phyloP scores from a whole-genome alignment of 2,329 filamentous ascomycete species.

The Calonectria hongkongensis region DNA sequence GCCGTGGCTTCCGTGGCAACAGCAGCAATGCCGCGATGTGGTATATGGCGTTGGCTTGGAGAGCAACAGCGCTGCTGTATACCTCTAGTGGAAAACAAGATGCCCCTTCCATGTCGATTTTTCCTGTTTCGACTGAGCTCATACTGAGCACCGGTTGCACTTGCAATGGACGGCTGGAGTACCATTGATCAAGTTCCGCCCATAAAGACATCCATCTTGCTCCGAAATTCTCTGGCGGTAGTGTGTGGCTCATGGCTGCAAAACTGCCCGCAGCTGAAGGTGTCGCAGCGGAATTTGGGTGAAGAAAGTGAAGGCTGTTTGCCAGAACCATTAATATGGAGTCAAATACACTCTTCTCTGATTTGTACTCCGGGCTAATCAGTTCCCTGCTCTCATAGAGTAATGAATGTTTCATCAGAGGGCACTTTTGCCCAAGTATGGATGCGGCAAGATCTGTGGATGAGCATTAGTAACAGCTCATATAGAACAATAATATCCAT shows the following conservation, averaged over 20 bases:
- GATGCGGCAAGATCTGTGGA: neutral
- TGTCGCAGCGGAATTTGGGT: too few species aligned
- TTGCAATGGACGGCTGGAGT: neutral
- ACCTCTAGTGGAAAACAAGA: slow-evolving; percentile 13
- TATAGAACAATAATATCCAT: too few species aligned
- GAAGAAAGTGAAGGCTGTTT: neutral
- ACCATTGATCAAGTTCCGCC: slow-evolving; percentile 13
- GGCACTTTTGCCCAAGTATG: neutral
- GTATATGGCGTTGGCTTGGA: neutral
- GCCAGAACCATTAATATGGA: neutral
- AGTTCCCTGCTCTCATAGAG: neutral
- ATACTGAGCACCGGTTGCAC: neutral
- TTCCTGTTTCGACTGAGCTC: slow-evolving; percentile 8
- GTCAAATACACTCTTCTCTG: neutral
- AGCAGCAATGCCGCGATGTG: neutral
- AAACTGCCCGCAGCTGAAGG: neutral
- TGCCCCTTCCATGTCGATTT: slow-evolving; percentile 4
- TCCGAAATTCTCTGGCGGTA: neutral
- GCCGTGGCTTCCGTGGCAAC: neutral
- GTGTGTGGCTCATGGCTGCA: neutral
- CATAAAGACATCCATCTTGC: neutral
- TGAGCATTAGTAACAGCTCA: too few species aligned
- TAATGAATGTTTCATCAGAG: neutral
- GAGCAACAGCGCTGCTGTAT: neutral
- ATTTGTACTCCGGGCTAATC: neutral